phyloP scores from a whole-genome alignment of 2,329 filamentous ascomycete genomes.

The Apiospora phragmitis region DNA sequence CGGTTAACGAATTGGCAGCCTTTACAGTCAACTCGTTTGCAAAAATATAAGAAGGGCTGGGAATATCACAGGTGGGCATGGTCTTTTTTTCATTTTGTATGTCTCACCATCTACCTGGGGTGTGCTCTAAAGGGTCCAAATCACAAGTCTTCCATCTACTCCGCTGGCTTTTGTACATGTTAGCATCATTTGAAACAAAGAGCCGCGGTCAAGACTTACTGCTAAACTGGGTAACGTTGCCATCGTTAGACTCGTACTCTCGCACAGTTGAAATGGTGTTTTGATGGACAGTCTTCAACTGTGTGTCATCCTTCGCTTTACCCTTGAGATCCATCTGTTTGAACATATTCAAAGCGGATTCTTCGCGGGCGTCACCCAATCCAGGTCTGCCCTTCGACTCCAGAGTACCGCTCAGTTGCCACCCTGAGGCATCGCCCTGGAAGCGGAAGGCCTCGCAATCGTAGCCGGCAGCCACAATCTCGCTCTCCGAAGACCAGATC shows the following conservation, averaged over 20 bases:
- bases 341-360: conserved; percentile 97
- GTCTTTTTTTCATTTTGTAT: not conserved
- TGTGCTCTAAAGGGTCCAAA: conserved; percentile 64
- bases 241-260: conserved; percentile 67
- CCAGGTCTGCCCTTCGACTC: conserved; percentile 70
- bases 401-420: conserved; percentile 80
- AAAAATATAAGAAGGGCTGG: not conserved
- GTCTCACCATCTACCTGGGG: not conserved
- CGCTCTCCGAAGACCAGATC: conserved; percentile 87
- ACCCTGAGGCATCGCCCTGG: conserved; percentile 74
- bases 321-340: conserved; percentile 98
- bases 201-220: conserved; percentile 58
- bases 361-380: conserved; percentile 68
- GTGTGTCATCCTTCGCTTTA: conserved; percentile 86
- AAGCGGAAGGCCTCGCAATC: conserved; percentile 90
- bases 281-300: conserved; percentile 93
- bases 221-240: conserved; percentile 75
- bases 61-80: not conserved
- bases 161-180: conserved; percentile 63
- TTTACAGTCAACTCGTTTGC: not conserved
- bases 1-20: not conserved
- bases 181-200: conserved; percentile 24
- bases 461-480: conserved; percentile 94
- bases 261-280: conserved; percentile 91
- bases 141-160: conserved; percentile 78